Evolutionary conservation across 257 asterid species (phyloP).

Genomic region (Lithospermum erythrorhizon): DNA sequence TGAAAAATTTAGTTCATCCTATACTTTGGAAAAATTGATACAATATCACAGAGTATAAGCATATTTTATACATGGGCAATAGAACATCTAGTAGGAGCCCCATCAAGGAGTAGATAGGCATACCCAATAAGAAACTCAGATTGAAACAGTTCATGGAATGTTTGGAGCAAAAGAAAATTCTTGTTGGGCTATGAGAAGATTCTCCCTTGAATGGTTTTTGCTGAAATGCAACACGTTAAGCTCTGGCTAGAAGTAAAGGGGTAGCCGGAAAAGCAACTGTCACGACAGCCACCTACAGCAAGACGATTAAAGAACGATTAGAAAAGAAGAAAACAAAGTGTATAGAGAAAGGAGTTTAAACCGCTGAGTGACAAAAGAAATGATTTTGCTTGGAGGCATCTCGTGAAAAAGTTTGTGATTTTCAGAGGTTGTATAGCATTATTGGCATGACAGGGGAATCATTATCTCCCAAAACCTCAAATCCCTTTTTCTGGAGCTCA

Average conservation of each 20-base stretch:
- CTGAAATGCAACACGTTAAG: constrained; percentile 95
- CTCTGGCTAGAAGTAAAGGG: constrained; percentile 90
- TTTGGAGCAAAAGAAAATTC: constrained; percentile 6
- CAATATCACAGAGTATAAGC: no score
- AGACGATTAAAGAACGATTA: neutral
- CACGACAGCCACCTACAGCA: constrained; percentile 78
- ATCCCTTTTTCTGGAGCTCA: constrained; percentile 93
- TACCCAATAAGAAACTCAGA: no score
- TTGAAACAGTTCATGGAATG: neutral
- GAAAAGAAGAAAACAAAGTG: neutral
- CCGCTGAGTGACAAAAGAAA: constrained; percentile 11
- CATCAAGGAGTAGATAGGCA: no score
- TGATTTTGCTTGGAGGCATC: constrained; percentile 85
- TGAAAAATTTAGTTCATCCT: no score
- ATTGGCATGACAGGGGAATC: constrained; percentile 99
- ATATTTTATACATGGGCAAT: no score
- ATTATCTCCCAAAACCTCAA: constrained; percentile 94
- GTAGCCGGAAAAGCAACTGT: constrained; percentile 98
- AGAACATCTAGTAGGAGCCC: no score
- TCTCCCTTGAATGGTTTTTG: constrained; percentile 88
- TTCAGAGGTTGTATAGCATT: constrained; percentile 90
- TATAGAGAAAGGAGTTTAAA: neutral
- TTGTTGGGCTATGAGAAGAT: constrained; percentile 81
- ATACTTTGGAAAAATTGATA: no score
- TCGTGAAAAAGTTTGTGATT: constrained; percentile 94